phyloP scores from a whole-genome alignment of 2,329 filamentous ascomycete genomes.

The Clonostachys solani region DNA sequence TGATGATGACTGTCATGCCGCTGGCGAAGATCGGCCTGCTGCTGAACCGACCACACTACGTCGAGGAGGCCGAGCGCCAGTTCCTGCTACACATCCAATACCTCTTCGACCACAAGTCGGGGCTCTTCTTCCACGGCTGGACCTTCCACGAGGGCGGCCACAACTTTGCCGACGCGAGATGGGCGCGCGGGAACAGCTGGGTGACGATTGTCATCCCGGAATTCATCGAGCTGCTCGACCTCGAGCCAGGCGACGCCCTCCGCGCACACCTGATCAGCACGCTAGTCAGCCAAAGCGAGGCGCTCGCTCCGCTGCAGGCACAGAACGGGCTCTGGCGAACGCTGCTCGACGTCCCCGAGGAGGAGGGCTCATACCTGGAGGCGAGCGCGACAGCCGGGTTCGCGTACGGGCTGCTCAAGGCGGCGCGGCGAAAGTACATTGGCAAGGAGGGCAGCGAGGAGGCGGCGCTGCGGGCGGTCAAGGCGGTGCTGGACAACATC shows the following conservation, averaged over 20 bases:
- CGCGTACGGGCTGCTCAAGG: slow-evolving; percentile 76
- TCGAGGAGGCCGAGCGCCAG: slow-evolving; percentile 74
- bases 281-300: slow-evolving; percentile 64
- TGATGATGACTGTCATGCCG: slow-evolving; percentile 85
- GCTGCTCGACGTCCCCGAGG: slow-evolving; percentile 61
- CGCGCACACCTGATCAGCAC: slow-evolving; percentile 56
- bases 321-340: slow-evolving; percentile 69
- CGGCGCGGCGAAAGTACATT: slow-evolving; percentile 65
- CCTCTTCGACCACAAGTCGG: slow-evolving; percentile 66
- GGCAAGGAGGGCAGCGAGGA: slow-evolving; percentile 50
- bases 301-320: slow-evolving; percentile 56
- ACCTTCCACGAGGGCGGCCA: slow-evolving; percentile 65
- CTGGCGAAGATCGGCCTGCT: slow-evolving; percentile 75
- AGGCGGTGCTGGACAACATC: slow-evolving; percentile 63
- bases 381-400: slow-evolving; percentile 78
- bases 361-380: slow-evolving; percentile 70
- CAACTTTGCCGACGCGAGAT: slow-evolving; percentile 54
- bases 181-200: slow-evolving; percentile 66
- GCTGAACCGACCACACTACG: slow-evolving; percentile 65
- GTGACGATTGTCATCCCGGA: slow-evolving; percentile 81
- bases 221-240: slow-evolving; percentile 68
- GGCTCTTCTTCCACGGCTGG: slow-evolving; percentile 81
- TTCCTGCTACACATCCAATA: slow-evolving; percentile 77
- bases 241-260: slow-evolving; percentile 59
- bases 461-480: slow-evolving; percentile 61